Base-by-base conservation (phyloP, 176 grass and related monocot genomes). In the Lolium rigidum region DNA sequence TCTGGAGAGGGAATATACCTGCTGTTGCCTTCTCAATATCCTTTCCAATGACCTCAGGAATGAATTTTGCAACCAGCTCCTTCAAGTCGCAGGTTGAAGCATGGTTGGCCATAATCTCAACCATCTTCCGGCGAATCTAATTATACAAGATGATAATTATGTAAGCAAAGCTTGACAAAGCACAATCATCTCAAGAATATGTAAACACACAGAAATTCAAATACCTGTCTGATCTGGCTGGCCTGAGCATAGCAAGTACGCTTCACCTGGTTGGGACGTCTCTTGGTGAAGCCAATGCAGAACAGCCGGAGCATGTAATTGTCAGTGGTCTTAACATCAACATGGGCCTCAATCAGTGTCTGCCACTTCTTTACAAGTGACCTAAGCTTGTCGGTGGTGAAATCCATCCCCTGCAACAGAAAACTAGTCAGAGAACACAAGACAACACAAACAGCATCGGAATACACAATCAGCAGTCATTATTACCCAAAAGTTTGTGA, bases 61-160 rank as follows among this genome's bases (percentile, higher is more conserved):
- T 98, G 57, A 98, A 98, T 72, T 98, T 98, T 12, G 85, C 81
- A 4, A 98, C 95, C 10, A 95, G 83, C 15, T 98, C 95, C 60
- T 98, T 98, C 20, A 98, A 63, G 70, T 98, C 95, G 50, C 95
- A 98, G 1, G 87, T 74, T 10, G 95, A 74, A 48, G 93, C 85
- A 18, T 98, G 95, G 87, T 84, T 93, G 7, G 68, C 85, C 95
- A 98, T 98, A 38, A 98, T 98, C 51, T 98, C 95, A 49, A 92
- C 92, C 95, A 98, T 98, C 77, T 98, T 98, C 2, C 90, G 84
- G 47, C 95, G 88, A 20, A 98, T 98, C 95, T 98, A 63, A 71
- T 9, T 5, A 54, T 9, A 74, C 25, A 55, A 49, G 9, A 22
- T 3, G 18, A 48, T 25, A 58, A n/a, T 9, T 61, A 31, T n/a